These are phyloP conservation scores for Globisporangium barbulae DNA, from an alignment of 352 stramenopile species.

Conservation along the genomic window DNA sequence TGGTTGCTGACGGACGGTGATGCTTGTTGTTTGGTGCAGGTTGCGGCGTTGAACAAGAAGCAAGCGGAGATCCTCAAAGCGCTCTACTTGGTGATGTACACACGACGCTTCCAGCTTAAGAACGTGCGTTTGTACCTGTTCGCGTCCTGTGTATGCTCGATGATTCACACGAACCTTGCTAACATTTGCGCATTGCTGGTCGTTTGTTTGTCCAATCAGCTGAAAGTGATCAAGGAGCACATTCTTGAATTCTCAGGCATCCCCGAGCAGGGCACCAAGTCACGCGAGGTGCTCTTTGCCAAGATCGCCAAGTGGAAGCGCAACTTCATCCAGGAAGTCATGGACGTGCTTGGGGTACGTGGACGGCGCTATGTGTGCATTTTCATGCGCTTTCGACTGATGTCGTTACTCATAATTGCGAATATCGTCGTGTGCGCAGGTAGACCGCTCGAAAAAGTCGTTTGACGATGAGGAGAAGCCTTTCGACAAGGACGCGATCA, in stretches of 20 bases:
- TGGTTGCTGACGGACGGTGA: not conserved
- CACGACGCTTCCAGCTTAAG: slow-evolving; percentile 72
- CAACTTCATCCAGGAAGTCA: slow-evolving; percentile 68
- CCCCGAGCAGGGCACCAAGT: slow-evolving; percentile 60
- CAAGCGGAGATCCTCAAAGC: slow-evolving; percentile 67
- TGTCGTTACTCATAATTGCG: not conserved
- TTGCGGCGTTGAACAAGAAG: slow-evolving; percentile 69
- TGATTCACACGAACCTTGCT: not conserved
- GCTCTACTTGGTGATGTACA: slow-evolving; percentile 82
- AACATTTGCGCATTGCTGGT: no score
- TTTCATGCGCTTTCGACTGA: not conserved
- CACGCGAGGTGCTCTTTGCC: slow-evolving; percentile 45
- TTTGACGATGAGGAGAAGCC: slow-evolving; percentile 62
- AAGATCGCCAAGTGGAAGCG: slow-evolving; percentile 74
- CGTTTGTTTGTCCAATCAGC: slow-evolving; percentile 24
- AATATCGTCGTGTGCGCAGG: slow-evolving; percentile 24
- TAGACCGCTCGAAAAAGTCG: slow-evolving; percentile 85
- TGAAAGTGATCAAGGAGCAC: slow-evolving; percentile 79
- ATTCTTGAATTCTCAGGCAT: slow-evolving; percentile 76
- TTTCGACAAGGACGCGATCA: slow-evolving; percentile 60
- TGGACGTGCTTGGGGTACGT: slow-evolving; percentile 72
- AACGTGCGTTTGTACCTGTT: slow-evolving; percentile 42
- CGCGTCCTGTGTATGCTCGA: not conserved
- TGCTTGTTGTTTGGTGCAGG: slow-evolving; percentile 21
- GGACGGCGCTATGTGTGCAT: not conserved